These are phyloP conservation scores for Venturia effusa DNA, from an alignment of 2,329 filamentous ascomycete genomes.

Conservation along the genomic window DNA sequence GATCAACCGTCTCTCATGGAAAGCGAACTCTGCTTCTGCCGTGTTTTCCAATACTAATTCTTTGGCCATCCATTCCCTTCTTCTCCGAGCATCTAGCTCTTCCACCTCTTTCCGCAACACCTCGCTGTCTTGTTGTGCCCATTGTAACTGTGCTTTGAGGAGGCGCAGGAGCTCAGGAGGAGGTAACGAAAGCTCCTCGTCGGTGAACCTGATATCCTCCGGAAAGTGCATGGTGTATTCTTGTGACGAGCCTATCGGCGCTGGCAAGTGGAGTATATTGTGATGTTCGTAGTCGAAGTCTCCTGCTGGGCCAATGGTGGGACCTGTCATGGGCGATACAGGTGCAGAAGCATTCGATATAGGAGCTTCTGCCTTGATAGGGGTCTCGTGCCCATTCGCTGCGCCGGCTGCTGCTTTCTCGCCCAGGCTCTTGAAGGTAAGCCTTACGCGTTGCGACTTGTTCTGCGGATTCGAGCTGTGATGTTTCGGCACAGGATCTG, in stretches of 20 bases:
- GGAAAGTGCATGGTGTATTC: conserved; percentile 42
- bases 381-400: conserved; percentile 18
- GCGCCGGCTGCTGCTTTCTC: conserved; percentile 24
- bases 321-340: background rate
- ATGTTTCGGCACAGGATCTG: conserved; percentile 60
- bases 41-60: conserved; percentile 68
- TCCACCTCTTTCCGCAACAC: conserved; percentile 54
- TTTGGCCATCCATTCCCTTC: conserved; percentile 68
- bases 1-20: background rate
- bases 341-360: conserved; percentile 10
- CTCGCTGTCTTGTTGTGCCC: conserved; percentile 59
- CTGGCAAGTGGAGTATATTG: conserved; percentile 48
- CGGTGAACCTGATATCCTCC: conserved; percentile 49
- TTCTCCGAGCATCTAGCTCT: conserved; percentile 53
- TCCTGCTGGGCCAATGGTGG: conserved; percentile 3
- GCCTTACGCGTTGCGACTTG: conserved; percentile 34
- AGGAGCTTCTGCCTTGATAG: conserved; percentile 9
- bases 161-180: conserved; percentile 57
- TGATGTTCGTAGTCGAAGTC: conserved; percentile 38
- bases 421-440: conserved; percentile 28
- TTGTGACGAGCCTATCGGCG: conserved; percentile 23
- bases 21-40: conserved; percentile 40
- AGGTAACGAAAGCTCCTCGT: conserved; percentile 53
- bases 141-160: conserved; percentile 54
- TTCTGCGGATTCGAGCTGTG: conserved; percentile 34